Evolutionary conservation across 2,329 filamentous ascomycete species (phyloP).

Genomic region (Beauveria pseudobassiana): DNA sequence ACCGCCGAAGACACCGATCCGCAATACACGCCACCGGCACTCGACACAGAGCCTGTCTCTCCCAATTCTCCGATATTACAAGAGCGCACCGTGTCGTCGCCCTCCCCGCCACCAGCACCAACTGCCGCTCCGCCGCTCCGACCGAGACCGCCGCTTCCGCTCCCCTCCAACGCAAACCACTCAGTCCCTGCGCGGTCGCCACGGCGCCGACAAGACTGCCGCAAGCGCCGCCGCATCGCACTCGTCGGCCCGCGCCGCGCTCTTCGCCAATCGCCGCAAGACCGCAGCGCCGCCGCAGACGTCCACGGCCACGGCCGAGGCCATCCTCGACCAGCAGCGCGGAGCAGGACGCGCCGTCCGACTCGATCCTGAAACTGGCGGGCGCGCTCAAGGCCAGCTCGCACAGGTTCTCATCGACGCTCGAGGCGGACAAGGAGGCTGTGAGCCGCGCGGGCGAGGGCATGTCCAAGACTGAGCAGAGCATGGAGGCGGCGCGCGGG

Average conservation of each 20-base stretch:
- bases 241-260: constrained; percentile 33
- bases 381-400: constrained; percentile 69
- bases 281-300: constrained; percentile 28
- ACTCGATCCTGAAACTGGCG: constrained; percentile 75
- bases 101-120: constrained; percentile 6
- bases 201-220: constrained; percentile 14
- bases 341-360: constrained; percentile 78
- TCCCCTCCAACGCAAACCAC: constrained; percentile 24
- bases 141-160: not conserved
- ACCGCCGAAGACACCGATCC: constrained; percentile 30
- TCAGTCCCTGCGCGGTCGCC: constrained; percentile 28
- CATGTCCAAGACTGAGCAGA: constrained; percentile 66
- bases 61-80: constrained; percentile 11
- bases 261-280: constrained; percentile 35
- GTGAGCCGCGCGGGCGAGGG: constrained; percentile 64
- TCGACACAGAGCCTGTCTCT: constrained; percentile 27
- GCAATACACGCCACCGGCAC: constrained; percentile 43
- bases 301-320: constrained; percentile 54
- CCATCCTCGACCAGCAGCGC: constrained; percentile 66
- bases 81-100: constrained; percentile 30
- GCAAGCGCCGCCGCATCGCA: constrained; percentile 20
- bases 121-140: constrained; percentile 13
- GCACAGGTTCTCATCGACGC: constrained; percentile 59
- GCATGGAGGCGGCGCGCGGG: constrained; percentile 68
- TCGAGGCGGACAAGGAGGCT: constrained; percentile 66